phyloP scores from a whole-genome alignment of 139 green algal species.

The Chlamydomonas sp. region DNA sequence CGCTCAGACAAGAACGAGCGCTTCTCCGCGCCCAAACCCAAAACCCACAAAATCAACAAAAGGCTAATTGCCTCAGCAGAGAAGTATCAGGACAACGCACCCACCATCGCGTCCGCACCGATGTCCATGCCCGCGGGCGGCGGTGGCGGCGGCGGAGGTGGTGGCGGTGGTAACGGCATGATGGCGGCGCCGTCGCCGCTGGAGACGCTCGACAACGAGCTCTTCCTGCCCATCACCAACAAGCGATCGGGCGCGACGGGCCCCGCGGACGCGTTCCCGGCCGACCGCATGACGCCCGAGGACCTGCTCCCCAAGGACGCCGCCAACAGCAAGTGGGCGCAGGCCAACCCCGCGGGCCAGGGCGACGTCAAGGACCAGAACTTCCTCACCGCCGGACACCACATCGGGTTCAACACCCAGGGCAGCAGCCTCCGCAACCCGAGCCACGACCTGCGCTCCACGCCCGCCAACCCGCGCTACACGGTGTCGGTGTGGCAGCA shows the following conservation, averaged over 20 bases:
- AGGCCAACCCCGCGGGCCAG: constrained; percentile 10
- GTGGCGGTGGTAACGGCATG: neutral
- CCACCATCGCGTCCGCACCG: neutral
- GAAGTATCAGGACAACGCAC: no score
- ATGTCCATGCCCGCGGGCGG: neutral
- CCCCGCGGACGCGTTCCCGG: constrained; percentile 8
- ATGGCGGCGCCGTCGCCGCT: neutral
- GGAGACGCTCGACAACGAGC: constrained; percentile 5
- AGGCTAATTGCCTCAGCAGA: no score
- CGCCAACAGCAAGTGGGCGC: constrained; percentile 18
- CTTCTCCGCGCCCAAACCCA: no score
- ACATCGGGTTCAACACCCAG: constrained; percentile 19
- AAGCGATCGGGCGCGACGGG: neutral
- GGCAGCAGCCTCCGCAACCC: constrained; percentile 15
- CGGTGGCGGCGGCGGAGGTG: neutral
- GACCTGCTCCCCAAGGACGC: constrained; percentile 14
- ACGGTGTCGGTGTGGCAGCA: constrained; percentile 4
- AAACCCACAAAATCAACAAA: no score
- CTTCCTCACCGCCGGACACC: constrained; percentile 10
- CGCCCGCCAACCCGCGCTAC: constrained; percentile 6
- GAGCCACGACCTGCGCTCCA: constrained; percentile 9
- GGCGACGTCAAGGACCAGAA: constrained; percentile 13
- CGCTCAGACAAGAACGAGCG: neutral
- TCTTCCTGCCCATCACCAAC: neutral
- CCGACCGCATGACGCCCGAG: neutral